Evolutionary conservation across 345 rosid genomes (phyloP), one percentile per base, ranked within the genome.

Genomic region (Arabidopsis arenosa): DNA sequence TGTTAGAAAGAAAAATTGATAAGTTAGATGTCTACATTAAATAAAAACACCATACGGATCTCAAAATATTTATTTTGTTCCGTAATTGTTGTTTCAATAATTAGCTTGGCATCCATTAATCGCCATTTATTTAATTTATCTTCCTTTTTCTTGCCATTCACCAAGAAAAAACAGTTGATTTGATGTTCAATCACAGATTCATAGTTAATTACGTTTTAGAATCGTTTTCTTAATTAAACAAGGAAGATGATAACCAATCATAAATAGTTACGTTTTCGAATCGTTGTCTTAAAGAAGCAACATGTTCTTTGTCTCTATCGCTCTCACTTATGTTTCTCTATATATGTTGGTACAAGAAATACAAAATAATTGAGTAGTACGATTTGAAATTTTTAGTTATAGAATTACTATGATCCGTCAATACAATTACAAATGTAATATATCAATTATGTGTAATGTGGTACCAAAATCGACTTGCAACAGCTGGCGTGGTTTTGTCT

Each of bases 291-390:
- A n/a, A 62, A 76, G 70, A 76, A 35, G 58, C 65, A 76, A 76
- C 80, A 69, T 76, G 80, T 76, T 69, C 14, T 62, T 62, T 76
- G 75, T 76, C 80, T 62, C 43, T 62, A 63, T 76, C 63, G 56
- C 21, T 69, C 18, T 45, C 56, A 68, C 55, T 33, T 51, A 63
- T 62, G 64, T 52, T 68, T 68, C 69, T 52, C 48, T 56, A 52
- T 61, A 53, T 14, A 69, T 76, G 70, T 69, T 69, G 80, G 70
- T 53, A 61, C 70, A 69, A 68, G 51, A 44, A 53, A 68, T 62
- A 76, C 43, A 53, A 33, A 57, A 68, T 21, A 41, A 62, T 68
- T 55, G 68, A 51, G 69, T 3, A 60, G 68, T 66, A 68, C 68
- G 45, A 49, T 28, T 55, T 62, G 6, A 12, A 28, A 40, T 3